Percentiles rank a stretch among this genome's conserved stretches.
Evolutionary conservation across 176 grass and related monocot species (phyloP).

Genomic region (Saccharum spontaneum): DNA sequence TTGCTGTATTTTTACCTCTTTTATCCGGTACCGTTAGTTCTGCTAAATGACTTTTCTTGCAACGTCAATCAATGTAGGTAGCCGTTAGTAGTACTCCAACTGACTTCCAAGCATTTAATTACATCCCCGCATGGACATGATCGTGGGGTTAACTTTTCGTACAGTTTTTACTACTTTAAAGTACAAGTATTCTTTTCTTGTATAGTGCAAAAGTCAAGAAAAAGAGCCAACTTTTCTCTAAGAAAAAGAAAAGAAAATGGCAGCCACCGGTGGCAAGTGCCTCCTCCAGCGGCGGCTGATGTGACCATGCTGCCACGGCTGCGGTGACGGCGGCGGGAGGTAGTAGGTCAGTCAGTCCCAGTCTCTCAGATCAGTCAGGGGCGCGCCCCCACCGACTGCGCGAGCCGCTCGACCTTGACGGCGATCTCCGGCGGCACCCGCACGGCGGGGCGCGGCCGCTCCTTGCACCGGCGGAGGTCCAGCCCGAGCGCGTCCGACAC

Average conservation of each 20-base stretch:
- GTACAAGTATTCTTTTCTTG: slow-evolving; percentile 54
- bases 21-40: neutral
- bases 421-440: slow-evolving; percentile 61
- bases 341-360: neutral
- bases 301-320: neutral
- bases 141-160: slow-evolving; percentile 32
- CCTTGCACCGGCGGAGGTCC: slow-evolving; percentile 44
- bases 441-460: slow-evolving; percentile 27
- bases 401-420: slow-evolving; percentile 63
- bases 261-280: neutral
- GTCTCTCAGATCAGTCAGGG: slow-evolving; percentile 20
- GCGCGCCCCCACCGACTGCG: slow-evolving; percentile 36
- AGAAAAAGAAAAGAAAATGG: neutral
- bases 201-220: slow-evolving; percentile 40
- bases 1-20: neutral
- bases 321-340: neutral
- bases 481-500: slow-evolving; percentile 74
- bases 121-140: slow-evolving; percentile 12
- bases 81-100: slow-evolving; percentile 3
- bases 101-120: slow-evolving; percentile 31
- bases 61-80: slow-evolving; percentile 1
- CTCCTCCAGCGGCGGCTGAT: neutral
- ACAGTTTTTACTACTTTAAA: slow-evolving; percentile 47
- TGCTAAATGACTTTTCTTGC: neutral
- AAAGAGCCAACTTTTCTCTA: slow-evolving; percentile 21